phyloP scores from a whole-genome alignment of 441 rosid genomes.

The Bruguiera hainesii region DNA sequence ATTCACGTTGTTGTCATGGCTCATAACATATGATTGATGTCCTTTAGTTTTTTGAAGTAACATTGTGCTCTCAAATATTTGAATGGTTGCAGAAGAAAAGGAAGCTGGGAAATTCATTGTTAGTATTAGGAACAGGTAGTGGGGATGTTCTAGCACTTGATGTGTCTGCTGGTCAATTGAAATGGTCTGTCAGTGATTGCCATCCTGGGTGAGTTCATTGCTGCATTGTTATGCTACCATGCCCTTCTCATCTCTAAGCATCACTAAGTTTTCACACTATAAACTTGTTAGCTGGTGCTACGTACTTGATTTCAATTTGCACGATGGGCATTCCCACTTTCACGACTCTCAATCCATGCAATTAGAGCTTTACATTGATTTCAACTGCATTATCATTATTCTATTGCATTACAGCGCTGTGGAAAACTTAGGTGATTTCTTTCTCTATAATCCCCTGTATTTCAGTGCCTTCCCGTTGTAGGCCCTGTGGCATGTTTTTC shows the following conservation, averaged over 20 bases:
- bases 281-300: too few relatives aligned
- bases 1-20: not conserved
- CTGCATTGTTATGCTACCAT: not conserved
- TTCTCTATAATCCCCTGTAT: not conserved
- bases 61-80: conserved; percentile 9
- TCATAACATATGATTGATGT: conserved; percentile 1
- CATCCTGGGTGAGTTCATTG: conserved; percentile 77
- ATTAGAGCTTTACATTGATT: not conserved
- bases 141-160: conserved; percentile 93
- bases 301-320: not conserved
- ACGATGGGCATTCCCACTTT: not conserved
- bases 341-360: not conserved
- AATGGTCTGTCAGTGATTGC: conserved; percentile 82
- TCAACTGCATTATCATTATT: not conserved
- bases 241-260: not conserved
- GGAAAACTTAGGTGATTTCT: not conserved
- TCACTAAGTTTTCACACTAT: not conserved
- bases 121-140: conserved; percentile 87
- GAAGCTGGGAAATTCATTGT: conserved; percentile 62
- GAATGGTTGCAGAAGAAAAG: conserved; percentile 68
- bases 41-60: not conserved
- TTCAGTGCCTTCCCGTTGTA: not conserved
- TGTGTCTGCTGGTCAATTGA: conserved; percentile 83
- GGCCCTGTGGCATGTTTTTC: not conserved
- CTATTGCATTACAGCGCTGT: not conserved